Evolutionary conservation across 441 rosid species (phyloP), one percentile per base, ranked within the genome.

Genomic region (Biscutella laevigata): DNA sequence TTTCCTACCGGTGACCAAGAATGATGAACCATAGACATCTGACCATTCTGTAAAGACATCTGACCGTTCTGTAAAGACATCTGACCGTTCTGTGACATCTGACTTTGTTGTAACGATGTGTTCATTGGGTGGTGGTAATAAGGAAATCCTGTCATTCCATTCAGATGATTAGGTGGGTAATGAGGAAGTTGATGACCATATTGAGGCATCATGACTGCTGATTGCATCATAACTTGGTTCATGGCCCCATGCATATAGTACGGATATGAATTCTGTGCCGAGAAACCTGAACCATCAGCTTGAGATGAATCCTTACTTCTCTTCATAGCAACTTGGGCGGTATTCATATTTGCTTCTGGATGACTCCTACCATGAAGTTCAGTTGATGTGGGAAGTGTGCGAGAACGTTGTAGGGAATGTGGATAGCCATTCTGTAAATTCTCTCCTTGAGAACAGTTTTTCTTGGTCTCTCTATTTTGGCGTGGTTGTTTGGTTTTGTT

Each of bases 191-290:
- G 78, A 64, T 78, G 92, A 80, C 77, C 83, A 68, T 79, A 84
- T 11, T 74, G 91, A 56, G 91, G 65, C 19, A 74, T 46, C 69
- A 84, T 70, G 38, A 75, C 67, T 19, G 94, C 73, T 55, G 95
- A 71, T 3, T 81, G 80, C 79, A 82, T 68, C 68, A 76, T 67
- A 38, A 78, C 85, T 75, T 83, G 96, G 75, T 83, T 81, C 63
- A 81, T 41, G 40, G 66, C 88, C 28, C 96, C 91, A 4, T 88
- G 57, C 84, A 88, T 74, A 51, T 71, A 87, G 74, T 73, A 83
- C 11, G 84, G 87, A 64, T 79, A 83, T 1, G 71, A 43, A 64
- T 67, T 73, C 45, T 79, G 88, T 11, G 71, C 41, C 13, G 77
- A 53, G 38, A 84, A 70, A 68, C 80, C 73, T 4, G 79, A 57